Conservation (phyloP, 2,329 filamentous ascomycete species). For the Aspergillus ustus region DNA sequence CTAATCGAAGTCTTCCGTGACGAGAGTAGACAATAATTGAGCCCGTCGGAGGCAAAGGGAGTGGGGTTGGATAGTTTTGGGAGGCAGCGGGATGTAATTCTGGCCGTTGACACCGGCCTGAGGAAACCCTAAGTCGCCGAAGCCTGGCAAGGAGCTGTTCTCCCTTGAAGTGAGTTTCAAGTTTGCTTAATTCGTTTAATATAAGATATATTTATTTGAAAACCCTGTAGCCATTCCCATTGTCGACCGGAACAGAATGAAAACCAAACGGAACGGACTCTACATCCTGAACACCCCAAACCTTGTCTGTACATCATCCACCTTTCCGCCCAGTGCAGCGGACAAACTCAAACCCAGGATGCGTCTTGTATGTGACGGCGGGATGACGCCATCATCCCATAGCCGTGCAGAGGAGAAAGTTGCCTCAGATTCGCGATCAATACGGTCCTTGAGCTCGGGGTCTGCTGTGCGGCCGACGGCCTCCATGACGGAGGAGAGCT, state of each 20-base stretch:
- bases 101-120: too few species aligned
- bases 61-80: too few species aligned
- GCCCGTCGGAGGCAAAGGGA: too few species aligned
- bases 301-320: conserved; percentile 64
- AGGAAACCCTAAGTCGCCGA: too few species aligned
- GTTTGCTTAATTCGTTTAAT: background rate
- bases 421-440: conserved; percentile 88
- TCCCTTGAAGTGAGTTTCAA: background rate
- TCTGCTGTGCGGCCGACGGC: conserved; percentile 85
- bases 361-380: conserved; percentile 73
- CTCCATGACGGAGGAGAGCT: conserved; percentile 91
- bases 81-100: too few species aligned
- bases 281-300: conserved; percentile 88
- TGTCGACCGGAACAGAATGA: background rate
- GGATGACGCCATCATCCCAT: conserved; percentile 88
- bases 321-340: conserved; percentile 71
- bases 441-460: conserved; percentile 77
- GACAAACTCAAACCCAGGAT: conserved; percentile 75
- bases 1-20: too few species aligned
- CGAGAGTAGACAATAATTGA: too few species aligned
- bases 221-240: background rate
- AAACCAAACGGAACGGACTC: background rate
- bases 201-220: background rate
- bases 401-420: conserved; percentile 85
- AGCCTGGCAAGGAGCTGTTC: background rate